phyloP scores from a whole-genome alignment of 495 filamentous ascomycete species.

The Wilcoxina mikolae region DNA sequence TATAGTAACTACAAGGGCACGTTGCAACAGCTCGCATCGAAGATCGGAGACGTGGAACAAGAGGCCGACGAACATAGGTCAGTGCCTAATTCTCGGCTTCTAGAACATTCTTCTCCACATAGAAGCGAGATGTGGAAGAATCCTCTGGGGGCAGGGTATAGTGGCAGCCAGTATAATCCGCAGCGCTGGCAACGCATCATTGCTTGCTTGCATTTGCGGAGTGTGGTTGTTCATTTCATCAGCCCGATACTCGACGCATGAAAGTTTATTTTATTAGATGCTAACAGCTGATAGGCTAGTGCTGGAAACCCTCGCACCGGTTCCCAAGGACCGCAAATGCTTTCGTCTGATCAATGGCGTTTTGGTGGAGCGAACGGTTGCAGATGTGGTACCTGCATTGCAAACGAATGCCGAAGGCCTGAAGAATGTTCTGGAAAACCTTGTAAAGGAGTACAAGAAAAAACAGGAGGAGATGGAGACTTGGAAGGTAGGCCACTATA shows the following conservation, averaged over 20 bases:
- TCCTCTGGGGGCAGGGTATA: neutral
- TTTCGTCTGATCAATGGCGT: slow-evolving; percentile 99
- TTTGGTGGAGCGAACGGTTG: slow-evolving; percentile 79
- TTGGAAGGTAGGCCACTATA: slow-evolving; percentile 66
- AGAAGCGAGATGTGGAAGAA: too few relatives aligned
- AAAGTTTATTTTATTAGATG: neutral
- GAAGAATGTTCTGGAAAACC: slow-evolving; percentile 87
- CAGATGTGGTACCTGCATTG: slow-evolving; percentile 78
- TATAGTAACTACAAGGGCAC: slow-evolving; percentile 94
- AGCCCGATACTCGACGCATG: neutral
- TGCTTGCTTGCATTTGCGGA: neutral
- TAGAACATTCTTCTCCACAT: neutral
- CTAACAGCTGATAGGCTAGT: slow-evolving; percentile 52
- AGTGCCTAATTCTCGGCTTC: neutral
- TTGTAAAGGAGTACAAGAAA: slow-evolving; percentile 90
- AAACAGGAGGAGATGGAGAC: slow-evolving; percentile 92
- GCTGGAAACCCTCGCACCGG: slow-evolving; percentile 77
- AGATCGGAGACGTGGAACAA: slow-evolving; percentile 93
- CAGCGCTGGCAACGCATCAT: neutral
- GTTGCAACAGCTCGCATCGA: slow-evolving; percentile 81
- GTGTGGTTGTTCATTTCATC: neutral
- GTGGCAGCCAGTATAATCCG: neutral
- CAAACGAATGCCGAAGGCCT: slow-evolving; percentile 90
- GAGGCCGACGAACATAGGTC: slow-evolving; percentile 97
- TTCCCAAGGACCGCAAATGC: slow-evolving; percentile 78